A percentile compares a stretch with the other conserved stretches of the same genome.
phyloP scores from a whole-genome alignment of 768 basidiomycete species.

The Auriscalpium vulgare region DNA sequence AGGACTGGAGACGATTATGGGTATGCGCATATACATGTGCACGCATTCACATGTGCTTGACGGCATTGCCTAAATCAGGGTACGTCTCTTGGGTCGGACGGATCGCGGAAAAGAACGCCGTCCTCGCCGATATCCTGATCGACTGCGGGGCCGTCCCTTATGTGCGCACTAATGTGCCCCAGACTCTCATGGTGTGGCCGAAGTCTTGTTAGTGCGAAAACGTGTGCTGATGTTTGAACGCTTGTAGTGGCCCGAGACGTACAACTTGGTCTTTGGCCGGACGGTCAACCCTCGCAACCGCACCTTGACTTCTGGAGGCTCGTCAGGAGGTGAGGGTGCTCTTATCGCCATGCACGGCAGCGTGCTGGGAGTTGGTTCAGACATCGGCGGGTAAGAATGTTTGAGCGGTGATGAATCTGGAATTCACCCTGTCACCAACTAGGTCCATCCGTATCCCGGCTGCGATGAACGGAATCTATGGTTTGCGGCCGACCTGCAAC shows the following conservation, averaged over 20 bases:
- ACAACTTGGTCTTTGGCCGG: conserved; percentile 72
- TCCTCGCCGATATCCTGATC: conserved; percentile 44
- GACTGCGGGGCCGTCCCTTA: conserved; percentile 53
- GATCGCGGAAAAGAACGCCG: conserved; percentile 37
- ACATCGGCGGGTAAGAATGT: conserved; percentile 59
- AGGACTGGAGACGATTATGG: conserved; percentile 54
- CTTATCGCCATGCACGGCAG: conserved; percentile 50
- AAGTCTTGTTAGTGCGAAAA: neutral
- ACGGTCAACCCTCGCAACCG: conserved; percentile 74
- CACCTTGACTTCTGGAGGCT: conserved; percentile 66
- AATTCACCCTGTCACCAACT: neutral
- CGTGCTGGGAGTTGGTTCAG: conserved; percentile 64
- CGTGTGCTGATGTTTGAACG: neutral
- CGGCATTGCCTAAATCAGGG: conserved; percentile 22
- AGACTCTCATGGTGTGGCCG: conserved; percentile 40
- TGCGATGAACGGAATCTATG: conserved; percentile 62
- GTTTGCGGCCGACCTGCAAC: conserved; percentile 58
- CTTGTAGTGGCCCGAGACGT: conserved; percentile 65
- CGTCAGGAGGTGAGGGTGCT: conserved; percentile 82
- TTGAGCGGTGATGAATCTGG: neutral
- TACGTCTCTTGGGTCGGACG: conserved; percentile 49
- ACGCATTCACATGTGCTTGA: neutral
- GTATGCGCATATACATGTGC: conserved; percentile 23
- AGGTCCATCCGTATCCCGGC: conserved; percentile 70
- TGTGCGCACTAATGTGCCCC: conserved; percentile 48